Conservation (phyloP, 1,139 yeast genomes). For the Taphrina confusa region DNA sequence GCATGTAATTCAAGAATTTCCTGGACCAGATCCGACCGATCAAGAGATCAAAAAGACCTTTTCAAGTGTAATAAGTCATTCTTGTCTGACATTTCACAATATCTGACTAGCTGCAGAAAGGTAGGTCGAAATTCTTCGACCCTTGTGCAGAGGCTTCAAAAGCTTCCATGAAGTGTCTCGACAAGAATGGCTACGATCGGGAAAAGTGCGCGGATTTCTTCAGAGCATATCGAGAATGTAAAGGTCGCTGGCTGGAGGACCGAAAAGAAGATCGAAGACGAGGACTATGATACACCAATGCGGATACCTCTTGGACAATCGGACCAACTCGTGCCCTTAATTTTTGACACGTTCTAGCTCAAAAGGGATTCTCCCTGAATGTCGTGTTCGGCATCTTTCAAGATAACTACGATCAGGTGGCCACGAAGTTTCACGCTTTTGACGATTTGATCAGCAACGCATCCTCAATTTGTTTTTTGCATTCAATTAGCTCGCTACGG, state of each 20-base stretch:
- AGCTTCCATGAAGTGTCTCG: slow-evolving; percentile 33
- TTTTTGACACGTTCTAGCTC: no score
- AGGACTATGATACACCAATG: slow-evolving; percentile 1
- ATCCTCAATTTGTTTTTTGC: no score
- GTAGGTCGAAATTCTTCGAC: slow-evolving; percentile 28
- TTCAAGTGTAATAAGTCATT: background rate
- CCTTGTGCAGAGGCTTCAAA: slow-evolving; percentile 33
- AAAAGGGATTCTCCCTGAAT: no score
- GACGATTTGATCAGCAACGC: no score
- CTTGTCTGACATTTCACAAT: no score
- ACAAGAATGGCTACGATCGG: slow-evolving; percentile 30
- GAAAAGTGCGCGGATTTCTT: slow-evolving; percentile 27
- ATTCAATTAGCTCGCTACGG: no score
- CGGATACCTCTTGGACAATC: background rate
- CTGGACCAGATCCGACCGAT: slow-evolving; percentile 30
- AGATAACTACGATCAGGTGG: background rate
- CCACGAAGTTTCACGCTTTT: no score
- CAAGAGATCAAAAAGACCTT: slow-evolving; percentile 29
- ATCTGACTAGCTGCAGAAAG: slow-evolving; percentile 26
- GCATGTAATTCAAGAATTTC: slow-evolving; percentile 23
- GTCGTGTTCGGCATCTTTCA: background rate
- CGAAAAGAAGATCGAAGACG: slow-evolving; percentile 19
- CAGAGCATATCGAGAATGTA: slow-evolving; percentile 30
- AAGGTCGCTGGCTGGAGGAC: slow-evolving; percentile 29
- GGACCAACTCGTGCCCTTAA: no score